A percentile compares a stretch with the other conserved stretches of the same genome.
Evolutionary conservation across 2,329 filamentous ascomycete genomes (phyloP).

Genomic region (Diaporthe longicolla): DNA sequence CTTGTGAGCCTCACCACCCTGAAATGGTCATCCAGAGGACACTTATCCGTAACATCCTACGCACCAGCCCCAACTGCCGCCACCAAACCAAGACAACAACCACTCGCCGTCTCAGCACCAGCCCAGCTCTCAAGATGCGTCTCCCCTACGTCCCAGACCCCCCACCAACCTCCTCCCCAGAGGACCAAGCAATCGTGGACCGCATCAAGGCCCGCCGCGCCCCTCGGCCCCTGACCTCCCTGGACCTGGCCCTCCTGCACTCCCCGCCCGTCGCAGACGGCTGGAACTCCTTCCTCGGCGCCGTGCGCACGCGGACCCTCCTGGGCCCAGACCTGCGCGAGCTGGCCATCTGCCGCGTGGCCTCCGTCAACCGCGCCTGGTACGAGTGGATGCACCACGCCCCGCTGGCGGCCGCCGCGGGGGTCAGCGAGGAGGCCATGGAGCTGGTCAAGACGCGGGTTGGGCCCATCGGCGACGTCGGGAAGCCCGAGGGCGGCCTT

Average conservation of each 20-base stretch:
- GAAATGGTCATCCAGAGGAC: not conserved
- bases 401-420: slow-evolving; percentile 73
- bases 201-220: slow-evolving; percentile 76
- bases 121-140: slow-evolving; percentile 66
- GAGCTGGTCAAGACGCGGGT: slow-evolving; percentile 57
- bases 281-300: slow-evolving; percentile 79
- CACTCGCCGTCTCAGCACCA: not conserved
- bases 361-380: slow-evolving; percentile 84
- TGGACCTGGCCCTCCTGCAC: slow-evolving; percentile 85
- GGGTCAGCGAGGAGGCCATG: slow-evolving; percentile 67
- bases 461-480: slow-evolving; percentile 46
- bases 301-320: slow-evolving; percentile 68
- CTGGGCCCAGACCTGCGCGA: slow-evolving; percentile 75
- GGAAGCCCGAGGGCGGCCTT: slow-evolving; percentile 55
- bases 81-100: not conserved
- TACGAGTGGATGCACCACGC: slow-evolving; percentile 89
- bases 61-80: not conserved
- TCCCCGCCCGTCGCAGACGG: slow-evolving; percentile 81
- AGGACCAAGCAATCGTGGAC: slow-evolving; percentile 70
- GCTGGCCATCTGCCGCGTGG: slow-evolving; percentile 85
- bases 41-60: slow-evolving; percentile 10
- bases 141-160: slow-evolving; percentile 74
- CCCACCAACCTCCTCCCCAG: slow-evolving; percentile 58
- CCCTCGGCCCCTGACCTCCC: slow-evolving; percentile 78
- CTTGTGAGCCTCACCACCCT: not conserved